A percentile compares a stretch with the other conserved stretches of the same genome.
These are phyloP conservation scores for Neonectria magnoliae DNA, from an alignment of 2,329 filamentous ascomycete species.

Conservation along the genomic window DNA sequence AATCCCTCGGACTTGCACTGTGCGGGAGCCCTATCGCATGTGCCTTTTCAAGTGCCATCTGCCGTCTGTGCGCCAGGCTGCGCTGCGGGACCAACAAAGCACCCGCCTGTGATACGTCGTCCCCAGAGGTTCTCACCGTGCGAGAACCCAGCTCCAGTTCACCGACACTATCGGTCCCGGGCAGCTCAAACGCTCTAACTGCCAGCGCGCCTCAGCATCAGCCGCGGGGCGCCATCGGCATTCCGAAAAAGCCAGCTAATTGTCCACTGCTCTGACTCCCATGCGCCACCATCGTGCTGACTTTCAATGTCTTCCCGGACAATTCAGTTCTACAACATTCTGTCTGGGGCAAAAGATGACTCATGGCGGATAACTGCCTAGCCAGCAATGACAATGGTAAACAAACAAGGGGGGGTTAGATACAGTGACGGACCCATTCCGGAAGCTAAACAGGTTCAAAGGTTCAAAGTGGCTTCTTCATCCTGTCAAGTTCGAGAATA, in stretches of 20 bases:
- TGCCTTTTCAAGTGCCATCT: not conserved
- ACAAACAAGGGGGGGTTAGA: not conserved
- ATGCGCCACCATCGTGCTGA: conserved; percentile 4
- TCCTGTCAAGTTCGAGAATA: conserved; percentile 39
- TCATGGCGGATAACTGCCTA: conserved; percentile 24
- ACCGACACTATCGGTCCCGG: conserved; percentile 1
- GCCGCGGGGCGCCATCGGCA: conserved; percentile 12
- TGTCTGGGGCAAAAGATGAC: conserved; percentile 23
- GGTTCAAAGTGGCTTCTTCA: conserved; percentile 34
- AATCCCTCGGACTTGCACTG: conserved; percentile 29
- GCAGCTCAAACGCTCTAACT: conserved; percentile 16
- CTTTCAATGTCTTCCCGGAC: not conserved
- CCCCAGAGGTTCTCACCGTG: conserved; percentile 32
- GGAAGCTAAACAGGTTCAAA: not conserved
- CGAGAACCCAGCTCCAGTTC: not conserved
- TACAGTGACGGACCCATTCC: conserved; percentile 2
- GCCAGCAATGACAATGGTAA: conserved; percentile 3
- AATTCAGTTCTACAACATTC: conserved; percentile 22
- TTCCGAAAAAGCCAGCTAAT: conserved; percentile 4
- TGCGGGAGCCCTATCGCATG: conserved; percentile 30
- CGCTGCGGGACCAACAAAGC: not conserved
- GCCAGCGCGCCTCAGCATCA: conserved; percentile 10
- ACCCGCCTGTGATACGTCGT: conserved; percentile 2
- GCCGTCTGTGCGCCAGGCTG: not conserved
- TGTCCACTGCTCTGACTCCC: conserved; percentile 5